These are phyloP conservation scores for Lachancea nothofagi DNA, from an alignment of 805 yeast genomes.

Conservation along the genomic window DNA sequence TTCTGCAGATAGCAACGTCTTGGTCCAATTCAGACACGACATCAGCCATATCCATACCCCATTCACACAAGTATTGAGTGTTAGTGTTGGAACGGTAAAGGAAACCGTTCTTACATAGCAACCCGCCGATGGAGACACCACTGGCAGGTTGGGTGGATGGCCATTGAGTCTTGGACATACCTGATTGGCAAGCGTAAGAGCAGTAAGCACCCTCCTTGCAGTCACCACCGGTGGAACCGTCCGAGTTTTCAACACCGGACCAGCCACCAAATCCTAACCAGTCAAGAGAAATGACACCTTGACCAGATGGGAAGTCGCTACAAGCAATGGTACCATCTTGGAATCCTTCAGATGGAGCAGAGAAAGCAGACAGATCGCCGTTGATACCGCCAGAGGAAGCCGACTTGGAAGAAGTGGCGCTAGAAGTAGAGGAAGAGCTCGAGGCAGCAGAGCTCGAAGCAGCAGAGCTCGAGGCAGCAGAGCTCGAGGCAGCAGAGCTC, in stretches of 20 bases:
- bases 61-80: constrained; percentile 53
- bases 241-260: constrained; percentile 50
- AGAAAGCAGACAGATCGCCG: constrained; percentile 50
- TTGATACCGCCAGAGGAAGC: constrained; percentile 34
- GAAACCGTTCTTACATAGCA: constrained; percentile 55
- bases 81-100: constrained; percentile 55
- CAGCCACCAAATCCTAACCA: constrained; percentile 50
- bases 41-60: constrained; percentile 53
- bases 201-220: constrained; percentile 68
- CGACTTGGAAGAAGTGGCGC: constrained; percentile 31
- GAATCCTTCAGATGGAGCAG: constrained; percentile 47
- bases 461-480: constrained; percentile 8
- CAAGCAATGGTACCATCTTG: constrained; percentile 65
- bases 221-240: constrained; percentile 55
- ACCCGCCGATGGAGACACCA: constrained; percentile 71
- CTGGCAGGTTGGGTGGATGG: constrained; percentile 59
- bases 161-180: constrained; percentile 81
- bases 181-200: constrained; percentile 73
- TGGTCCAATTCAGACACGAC: constrained; percentile 47
- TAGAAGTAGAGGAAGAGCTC: constrained; percentile 15
- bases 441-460: constrained; percentile 16
- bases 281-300: constrained; percentile 59
- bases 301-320: constrained; percentile 60
- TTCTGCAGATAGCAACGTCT: constrained; percentile 63
- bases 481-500: constrained; percentile 8